Evolutionary conservation across 2,329 filamentous ascomycete species (phyloP), one percentile per base, ranked within the genome.

Genomic region (Ascochyta pisi): DNA sequence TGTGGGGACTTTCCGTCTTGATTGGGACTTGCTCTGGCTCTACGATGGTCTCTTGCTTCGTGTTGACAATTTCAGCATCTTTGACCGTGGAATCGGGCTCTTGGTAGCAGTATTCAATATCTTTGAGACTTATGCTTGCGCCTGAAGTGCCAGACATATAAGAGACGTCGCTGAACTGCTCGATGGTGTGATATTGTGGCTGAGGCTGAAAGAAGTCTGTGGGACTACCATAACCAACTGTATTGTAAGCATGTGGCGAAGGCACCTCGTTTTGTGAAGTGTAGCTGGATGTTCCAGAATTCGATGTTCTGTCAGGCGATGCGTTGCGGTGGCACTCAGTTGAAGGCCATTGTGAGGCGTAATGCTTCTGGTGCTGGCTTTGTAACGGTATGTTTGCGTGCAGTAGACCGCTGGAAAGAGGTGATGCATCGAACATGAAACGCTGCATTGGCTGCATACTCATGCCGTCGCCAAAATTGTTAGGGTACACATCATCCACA

Each of bases 231-330:
- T 66, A 72, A 3, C 61, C 45, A 8, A 42, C 46, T 2, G 49
- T 31, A 29, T 65, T 62, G 35, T 59, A 64, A 4, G 61, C 33
- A 44, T 62, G 58, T 15, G 72, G 71, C 16, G 68, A 73, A 16
- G 57, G 58, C 9, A 70, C 46, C 44, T 75, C 73, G 40, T 68
- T 69, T n/a, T 64, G 66, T 3, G 69, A 65, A 9, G 64, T 65
- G 35, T 71, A 62, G 60, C 64, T 76, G 12, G 71, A 73, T 44
- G 59, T 68, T 7, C 66, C 70, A 24, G 72, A 73, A 2, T 60
- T 58, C 31, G 69, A 73, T 15, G 67, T 72, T 3, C 67, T 65
- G 26, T 75, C 75, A 13, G 75, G 74, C 27, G 75, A 77, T 24
- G 50, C 51, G 31, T 72, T 63, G 22, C 74, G 68, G 38, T 56